These are phyloP conservation scores for Carex cristatella DNA, from an alignment of 176 grass and related monocot species.

Conservation along the genomic window DNA sequence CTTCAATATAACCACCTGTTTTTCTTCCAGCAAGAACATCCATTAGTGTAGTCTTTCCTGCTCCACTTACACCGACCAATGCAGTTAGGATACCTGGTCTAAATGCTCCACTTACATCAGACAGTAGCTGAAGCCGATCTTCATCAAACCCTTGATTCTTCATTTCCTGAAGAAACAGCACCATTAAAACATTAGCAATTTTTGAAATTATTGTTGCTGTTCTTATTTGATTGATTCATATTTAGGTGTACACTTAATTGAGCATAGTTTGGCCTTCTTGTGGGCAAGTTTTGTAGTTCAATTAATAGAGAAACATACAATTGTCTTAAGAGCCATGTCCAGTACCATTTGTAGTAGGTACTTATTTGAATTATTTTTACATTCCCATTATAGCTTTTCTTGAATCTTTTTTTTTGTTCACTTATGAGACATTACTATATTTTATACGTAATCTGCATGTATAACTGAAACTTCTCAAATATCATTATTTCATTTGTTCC, in stretches of 20 bases:
- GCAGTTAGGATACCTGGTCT: conserved; percentile 79
- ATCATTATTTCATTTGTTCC: background rate
- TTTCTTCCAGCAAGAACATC: conserved; percentile 93
- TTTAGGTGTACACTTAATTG: background rate
- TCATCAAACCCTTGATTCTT: conserved; percentile 69
- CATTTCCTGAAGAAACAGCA: conserved; percentile 64
- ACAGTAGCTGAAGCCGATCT: conserved; percentile 54
- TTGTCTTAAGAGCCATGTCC: background rate
- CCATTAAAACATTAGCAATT: background rate
- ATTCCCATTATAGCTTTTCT: background rate
- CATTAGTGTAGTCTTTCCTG: conserved; percentile 94
- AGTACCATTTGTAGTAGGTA: background rate
- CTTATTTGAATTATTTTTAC: background rate
- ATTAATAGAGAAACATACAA: background rate
- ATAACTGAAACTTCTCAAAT: background rate
- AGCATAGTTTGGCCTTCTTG: background rate
- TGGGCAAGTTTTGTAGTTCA: background rate
- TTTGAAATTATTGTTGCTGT: background rate
- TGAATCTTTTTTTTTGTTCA: background rate
- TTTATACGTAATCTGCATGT: background rate
- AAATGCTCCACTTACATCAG: conserved; percentile 82
- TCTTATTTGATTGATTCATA: background rate
- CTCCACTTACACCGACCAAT: conserved; percentile 87
- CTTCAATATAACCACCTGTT: conserved; percentile 71
- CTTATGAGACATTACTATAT: background rate